Percentiles rank a stretch among this genome's conserved stretches.
Conservation (phyloP, 2,329 filamentous ascomycete genomes). For the Ceratocystis huliohia region DNA sequence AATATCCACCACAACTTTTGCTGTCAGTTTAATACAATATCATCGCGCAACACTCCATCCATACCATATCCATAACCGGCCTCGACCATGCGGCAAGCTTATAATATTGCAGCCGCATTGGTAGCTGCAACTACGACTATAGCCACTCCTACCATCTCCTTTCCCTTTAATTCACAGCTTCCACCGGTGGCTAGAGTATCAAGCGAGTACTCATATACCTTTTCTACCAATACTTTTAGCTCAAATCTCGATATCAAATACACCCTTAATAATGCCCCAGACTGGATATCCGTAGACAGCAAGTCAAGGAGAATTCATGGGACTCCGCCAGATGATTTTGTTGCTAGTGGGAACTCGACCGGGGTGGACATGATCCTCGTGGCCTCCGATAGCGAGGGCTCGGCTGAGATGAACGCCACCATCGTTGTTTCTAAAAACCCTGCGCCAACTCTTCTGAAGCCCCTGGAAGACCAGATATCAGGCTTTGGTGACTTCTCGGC, state of each 20-base stretch:
- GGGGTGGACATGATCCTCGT: conserved; percentile 51
- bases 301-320: conserved; percentile 54
- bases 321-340: conserved; percentile 46
- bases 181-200: conserved; percentile 63
- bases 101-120: conserved; percentile 25
- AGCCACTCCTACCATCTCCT: conserved; percentile 38
- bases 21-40: neutral
- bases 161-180: conserved; percentile 74
- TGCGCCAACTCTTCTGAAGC: conserved; percentile 41
- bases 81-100: conserved; percentile 13
- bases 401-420: conserved; percentile 51
- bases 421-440: conserved; percentile 53
- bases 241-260: conserved; percentile 51
- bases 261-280: conserved; percentile 48
- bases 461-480: conserved; percentile 45
- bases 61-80: neutral
- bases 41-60: neutral
- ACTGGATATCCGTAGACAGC: conserved; percentile 63
- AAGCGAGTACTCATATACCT: conserved; percentile 55
- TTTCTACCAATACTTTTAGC: conserved; percentile 62
- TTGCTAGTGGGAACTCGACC: conserved; percentile 40
- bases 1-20: neutral
- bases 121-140: conserved; percentile 26
- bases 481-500: conserved; percentile 47
- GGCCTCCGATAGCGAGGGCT: conserved; percentile 54